Evolutionary conservation across 2,329 filamentous ascomycete species (phyloP), one percentile per base, ranked within the genome.

Genomic region (Pseudohalonectria lignicola): DNA sequence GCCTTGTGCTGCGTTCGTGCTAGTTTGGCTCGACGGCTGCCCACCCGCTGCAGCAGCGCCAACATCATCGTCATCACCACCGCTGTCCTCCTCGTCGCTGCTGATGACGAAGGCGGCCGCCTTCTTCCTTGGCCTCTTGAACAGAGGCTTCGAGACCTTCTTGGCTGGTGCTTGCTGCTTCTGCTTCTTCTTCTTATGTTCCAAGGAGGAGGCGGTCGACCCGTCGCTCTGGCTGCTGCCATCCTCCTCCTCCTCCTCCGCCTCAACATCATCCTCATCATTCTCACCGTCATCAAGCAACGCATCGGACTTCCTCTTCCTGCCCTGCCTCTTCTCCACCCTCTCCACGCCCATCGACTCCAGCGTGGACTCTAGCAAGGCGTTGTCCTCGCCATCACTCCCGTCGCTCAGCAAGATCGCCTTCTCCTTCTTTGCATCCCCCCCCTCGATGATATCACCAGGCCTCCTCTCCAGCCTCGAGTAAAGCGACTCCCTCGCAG

Each of bases 291-390:
- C 49, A 7, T 50, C 46, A 1, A 53, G 41, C 26, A 54, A 41
- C 3, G 43, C 49, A 11, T 39, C 41, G 10, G 47, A 45, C 31
- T 52, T 54, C 31, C 51, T 47, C 46, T 59, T 63, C 35, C 48
- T 53, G 5, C 43, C 36, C 25, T 19, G 37, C 12, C 29, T 15
- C 29, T 37, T 37, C 19, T 37, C 19, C n/a, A n/a, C 36, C 2
- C 13, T 11, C 13, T 19, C 13, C 25, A 15, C 26, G 23, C 19
- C 21, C 6, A 13, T 12, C 12, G 35, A 8, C 36, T 16, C 34
- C 17, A 12, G 33, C 35, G 21, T 15, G 28, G 9, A 41, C 36
- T 26, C 18, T 5, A 13, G 17, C 26, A 21, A 10, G 12, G 15
- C 19, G 12, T 34, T 31, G 32, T 40, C 37, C 5, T 47, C 44